Percentiles rank a stretch among this genome's conserved stretches.
Conservation (phyloP, 2,329 filamentous ascomycete species). For the Diaporthe citri region DNA sequence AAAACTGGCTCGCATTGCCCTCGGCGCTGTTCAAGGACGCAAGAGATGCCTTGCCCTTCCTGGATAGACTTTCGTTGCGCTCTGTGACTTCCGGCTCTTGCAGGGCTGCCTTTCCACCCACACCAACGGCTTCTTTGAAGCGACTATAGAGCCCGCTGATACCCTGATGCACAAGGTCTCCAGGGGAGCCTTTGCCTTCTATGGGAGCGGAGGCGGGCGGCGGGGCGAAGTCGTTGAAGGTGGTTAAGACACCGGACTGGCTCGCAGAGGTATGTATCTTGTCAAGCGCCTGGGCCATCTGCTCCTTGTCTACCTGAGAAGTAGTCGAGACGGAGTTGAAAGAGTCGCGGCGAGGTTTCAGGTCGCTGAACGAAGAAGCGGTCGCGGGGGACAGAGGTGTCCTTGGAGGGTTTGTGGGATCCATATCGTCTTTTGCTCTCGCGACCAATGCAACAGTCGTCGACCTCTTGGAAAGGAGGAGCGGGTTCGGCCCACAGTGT, state of each 20-base stretch:
- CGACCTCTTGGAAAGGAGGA: background rate
- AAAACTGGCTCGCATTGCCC: conserved; percentile 21
- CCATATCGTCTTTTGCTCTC: conserved; percentile 29
- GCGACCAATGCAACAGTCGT: background rate
- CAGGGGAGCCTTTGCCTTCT: conserved; percentile 78
- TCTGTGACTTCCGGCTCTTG: conserved; percentile 55
- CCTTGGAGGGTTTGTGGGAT: conserved; percentile 37
- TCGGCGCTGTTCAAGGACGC: conserved; percentile 47
- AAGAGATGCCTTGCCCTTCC: conserved; percentile 43
- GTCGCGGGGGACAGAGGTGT: conserved; percentile 52
- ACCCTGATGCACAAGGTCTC: conserved; percentile 85
- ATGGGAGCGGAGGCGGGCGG: conserved; percentile 70
- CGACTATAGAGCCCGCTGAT: conserved; percentile 91
- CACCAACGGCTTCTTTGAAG: conserved; percentile 85
- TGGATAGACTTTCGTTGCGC: conserved; percentile 51
- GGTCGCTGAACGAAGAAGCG: conserved; percentile 46
- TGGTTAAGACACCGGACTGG: conserved; percentile 85
- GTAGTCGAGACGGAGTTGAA: conserved; percentile 59
- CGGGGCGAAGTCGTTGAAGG: conserved; percentile 91
- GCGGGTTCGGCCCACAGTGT: background rate
- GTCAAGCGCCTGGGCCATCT: conserved; percentile 82
- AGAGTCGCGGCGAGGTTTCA: conserved; percentile 55
- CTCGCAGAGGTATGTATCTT: conserved; percentile 92
- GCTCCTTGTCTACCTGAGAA: conserved; percentile 75
- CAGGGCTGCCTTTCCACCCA: conserved; percentile 60